A percentile compares a stretch with the other conserved stretches of the same genome.
These are phyloP conservation scores for Teratosphaeria zuluensis DNA, from an alignment of 2,329 filamentous ascomycete genomes.

Conservation along the genomic window DNA sequence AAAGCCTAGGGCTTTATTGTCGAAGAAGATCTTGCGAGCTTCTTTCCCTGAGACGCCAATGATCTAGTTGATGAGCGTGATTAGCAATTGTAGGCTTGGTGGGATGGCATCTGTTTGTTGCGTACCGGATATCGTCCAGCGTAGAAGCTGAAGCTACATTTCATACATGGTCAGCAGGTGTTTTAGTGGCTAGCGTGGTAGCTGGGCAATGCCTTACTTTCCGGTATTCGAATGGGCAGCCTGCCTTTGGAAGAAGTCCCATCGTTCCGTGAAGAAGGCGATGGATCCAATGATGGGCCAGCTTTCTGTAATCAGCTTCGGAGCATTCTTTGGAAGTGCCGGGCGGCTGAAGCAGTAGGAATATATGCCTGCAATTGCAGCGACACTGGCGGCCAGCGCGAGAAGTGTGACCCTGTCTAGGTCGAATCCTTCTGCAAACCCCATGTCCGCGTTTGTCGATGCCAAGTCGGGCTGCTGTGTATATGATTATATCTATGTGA, in stretches of 20 bases:
- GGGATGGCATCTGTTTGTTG: not conserved
- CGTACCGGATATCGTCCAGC: slow-evolving; percentile 35
- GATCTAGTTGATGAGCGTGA: not conserved
- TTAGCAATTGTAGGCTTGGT: not conserved
- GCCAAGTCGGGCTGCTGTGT: not conserved
- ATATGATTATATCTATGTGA: too few species aligned
- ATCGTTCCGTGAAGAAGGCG: slow-evolving; percentile 39
- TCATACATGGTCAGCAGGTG: not conserved
- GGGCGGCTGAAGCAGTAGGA: slow-evolving; percentile 14
- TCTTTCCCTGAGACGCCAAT: slow-evolving; percentile 37
- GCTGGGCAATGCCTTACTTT: slow-evolving; percentile 14
- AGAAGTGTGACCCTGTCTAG: slow-evolving; percentile 1
- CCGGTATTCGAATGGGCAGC: slow-evolving; percentile 26
- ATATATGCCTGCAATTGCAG: slow-evolving; percentile 8
- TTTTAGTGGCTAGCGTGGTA: not conserved
- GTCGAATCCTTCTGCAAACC: not conserved
- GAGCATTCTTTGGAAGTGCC: slow-evolving; percentile 17
- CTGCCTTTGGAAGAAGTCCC: slow-evolving; percentile 35
- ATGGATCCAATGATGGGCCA: slow-evolving; percentile 37
- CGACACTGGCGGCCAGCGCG: slow-evolving; percentile 6
- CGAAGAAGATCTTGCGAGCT: slow-evolving; percentile 37
- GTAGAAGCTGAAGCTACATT: slow-evolving; percentile 36
- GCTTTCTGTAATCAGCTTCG: slow-evolving; percentile 9
- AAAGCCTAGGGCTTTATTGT: slow-evolving; percentile 36
- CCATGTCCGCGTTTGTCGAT: slow-evolving; percentile 1